These are phyloP conservation scores for Entamoeba moshkovskii DNA, from an alignment of 208 protist species.

Conservation along the genomic window DNA sequence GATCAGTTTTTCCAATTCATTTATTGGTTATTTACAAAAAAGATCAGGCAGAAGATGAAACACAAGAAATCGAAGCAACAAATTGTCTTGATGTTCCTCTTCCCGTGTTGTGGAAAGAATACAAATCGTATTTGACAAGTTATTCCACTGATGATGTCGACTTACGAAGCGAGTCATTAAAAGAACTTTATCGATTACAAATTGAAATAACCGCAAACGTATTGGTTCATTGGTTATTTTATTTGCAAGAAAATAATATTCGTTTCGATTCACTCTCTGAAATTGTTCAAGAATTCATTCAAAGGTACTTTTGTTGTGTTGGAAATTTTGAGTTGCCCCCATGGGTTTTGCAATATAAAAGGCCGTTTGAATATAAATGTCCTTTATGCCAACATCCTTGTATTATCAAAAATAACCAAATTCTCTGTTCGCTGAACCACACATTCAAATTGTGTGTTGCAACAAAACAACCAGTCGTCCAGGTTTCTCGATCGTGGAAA, in stretches of 20 bases:
- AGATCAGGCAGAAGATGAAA: too few species aligned
- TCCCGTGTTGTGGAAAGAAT: too few species aligned
- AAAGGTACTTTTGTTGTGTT: not conserved
- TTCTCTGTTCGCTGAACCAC: not conserved
- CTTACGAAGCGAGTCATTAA: too few species aligned
- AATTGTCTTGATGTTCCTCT: too few species aligned
- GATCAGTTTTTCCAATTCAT: not conserved
- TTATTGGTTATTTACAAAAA: not conserved
- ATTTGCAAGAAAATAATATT: not conserved
- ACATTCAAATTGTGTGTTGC: not conserved
- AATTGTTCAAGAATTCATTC: not conserved
- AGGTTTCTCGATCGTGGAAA: too few species aligned
- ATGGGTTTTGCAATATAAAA: not conserved
- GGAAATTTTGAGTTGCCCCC: not conserved
- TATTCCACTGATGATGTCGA: too few species aligned
- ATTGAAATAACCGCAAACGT: too few species aligned
- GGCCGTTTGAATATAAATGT: not conserved
- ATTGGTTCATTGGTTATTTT: not conserved
- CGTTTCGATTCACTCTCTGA: not conserved
- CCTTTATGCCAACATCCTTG: not conserved
- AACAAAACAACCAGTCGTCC: not conserved
- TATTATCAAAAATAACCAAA: not conserved
- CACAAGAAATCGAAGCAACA: too few species aligned
- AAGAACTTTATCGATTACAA: too few species aligned
- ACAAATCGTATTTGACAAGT: too few species aligned